Evolutionary conservation across 2,329 filamentous ascomycete species (phyloP), one percentile per base, ranked within the genome.

Genomic region (Aspergillus sp.): DNA sequence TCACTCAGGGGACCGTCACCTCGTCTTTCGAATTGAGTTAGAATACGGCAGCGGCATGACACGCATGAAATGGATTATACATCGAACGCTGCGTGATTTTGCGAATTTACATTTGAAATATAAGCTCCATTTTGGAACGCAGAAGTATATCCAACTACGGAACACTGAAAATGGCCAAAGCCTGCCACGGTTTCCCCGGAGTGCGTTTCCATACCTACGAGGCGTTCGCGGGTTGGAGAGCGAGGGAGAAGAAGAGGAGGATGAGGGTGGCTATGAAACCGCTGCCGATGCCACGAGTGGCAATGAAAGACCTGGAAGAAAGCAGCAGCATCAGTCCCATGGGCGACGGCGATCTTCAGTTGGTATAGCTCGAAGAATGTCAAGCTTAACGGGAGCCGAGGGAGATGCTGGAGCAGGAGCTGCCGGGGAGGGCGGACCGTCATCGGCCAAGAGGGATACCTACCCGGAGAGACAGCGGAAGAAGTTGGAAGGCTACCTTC

Each of bases 41-140:
- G 95, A 99, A 72, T 99, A 99, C 72, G 95, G 95, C 13, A 98
- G 90, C 70, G 96, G 95, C 0, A 86, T 95, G 56, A 97, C 93
- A 54, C 85, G 95, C 57, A 98, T 99, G 96, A 91, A 90, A 70
- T 99, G 95, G 95, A 88, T 90, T 17, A 90, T 99, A 58, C 87
- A 91, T 67, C 85, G 95, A 54, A 93, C 91, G 9, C 84, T 98
- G 40, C 83, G 86, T 66, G 95, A 99, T 71, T 96, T 99, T 66
- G 86, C 91, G 66, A 96, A 97, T 67, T 80, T 99, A 37, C 95
- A 99, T 75, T 81, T 92, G 68, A 93, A 96, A 66, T 99, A 98
- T 82, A 96, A 95, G 72, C 81, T 96, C 54, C 89, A 93, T 58
- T 85, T 90, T 58, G 87, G 89, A 60, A 93, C 91, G 59, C 90